A percentile compares a stretch with the other conserved stretches of the same genome.
Conservation (phyloP, 306 rosid genomes). For the Pterocarpus macrocarpus region DNA sequence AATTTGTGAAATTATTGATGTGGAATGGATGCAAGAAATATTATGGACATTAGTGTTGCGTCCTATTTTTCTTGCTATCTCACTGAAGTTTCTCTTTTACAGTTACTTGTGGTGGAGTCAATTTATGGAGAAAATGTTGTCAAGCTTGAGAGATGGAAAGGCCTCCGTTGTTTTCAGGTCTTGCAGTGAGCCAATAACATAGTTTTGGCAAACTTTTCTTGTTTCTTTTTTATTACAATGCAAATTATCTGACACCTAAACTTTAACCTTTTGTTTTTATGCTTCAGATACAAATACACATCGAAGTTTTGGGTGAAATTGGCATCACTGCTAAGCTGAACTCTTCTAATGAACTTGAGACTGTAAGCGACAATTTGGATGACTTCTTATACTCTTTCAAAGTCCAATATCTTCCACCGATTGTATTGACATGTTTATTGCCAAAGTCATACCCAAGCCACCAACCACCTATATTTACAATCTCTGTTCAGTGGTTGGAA, state of each 20-base stretch:
- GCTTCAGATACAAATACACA: slow-evolving; percentile 66
- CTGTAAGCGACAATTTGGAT: slow-evolving; percentile 42
- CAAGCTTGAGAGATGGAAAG: slow-evolving; percentile 65
- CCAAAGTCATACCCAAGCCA: slow-evolving; percentile 91
- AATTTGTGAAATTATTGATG: not conserved
- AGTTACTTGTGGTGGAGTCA: slow-evolving; percentile 88
- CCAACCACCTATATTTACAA: slow-evolving; percentile 72
- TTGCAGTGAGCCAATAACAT: slow-evolving; percentile 44
- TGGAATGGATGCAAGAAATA: not conserved
- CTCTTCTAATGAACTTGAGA: slow-evolving; percentile 51
- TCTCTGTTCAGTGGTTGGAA: slow-evolving; percentile 82
- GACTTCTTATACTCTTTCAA: slow-evolving; percentile 73
- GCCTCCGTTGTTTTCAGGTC: slow-evolving; percentile 78
- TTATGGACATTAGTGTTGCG: slow-evolving; percentile 9
- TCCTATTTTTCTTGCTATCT: slow-evolving; percentile 24
- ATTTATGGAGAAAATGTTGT: slow-evolving; percentile 77
- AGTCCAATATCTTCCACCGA: slow-evolving; percentile 81
- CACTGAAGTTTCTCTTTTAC: slow-evolving; percentile 43
- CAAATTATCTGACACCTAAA: slow-evolving; percentile 32
- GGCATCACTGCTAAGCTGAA: slow-evolving; percentile 64
- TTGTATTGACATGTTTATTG: slow-evolving; percentile 81
- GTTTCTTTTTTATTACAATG: not conserved
- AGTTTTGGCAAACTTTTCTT: not conserved
- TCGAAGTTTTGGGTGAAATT: slow-evolving; percentile 69
- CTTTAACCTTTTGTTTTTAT: not conserved